Base-by-base conservation (phyloP, 179 eudicot genomes). In the Spergularia azorica region DNA sequence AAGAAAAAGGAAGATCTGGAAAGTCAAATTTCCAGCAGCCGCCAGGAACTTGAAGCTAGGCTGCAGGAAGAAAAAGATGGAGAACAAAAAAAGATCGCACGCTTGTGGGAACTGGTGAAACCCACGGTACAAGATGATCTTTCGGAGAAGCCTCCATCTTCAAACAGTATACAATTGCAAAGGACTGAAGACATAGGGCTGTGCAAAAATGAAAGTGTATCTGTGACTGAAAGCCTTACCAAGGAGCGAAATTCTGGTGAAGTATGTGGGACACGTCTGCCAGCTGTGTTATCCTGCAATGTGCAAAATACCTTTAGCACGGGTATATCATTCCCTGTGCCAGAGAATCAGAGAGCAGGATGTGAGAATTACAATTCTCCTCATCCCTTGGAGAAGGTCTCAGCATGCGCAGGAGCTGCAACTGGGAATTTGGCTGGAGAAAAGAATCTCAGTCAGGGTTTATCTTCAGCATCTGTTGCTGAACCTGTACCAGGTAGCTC, bases 1-100 rank as follows among this genome's bases (percentile, higher is more conserved):
- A 83, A 81, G 85, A 86, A 86, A 68, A 69, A 80, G 76, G 84
- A 87, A 71, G 89, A 84, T 63, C 87, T 78, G 38, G 82, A 85
- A 43, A 67, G 54, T 67, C 75, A 86, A 64, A 87, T 83, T 71
- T 87, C 78, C 21, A 56, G 6, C 39, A 5, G 60, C 56, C 88
- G 82, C 54, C 79, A 88, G 78, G 88, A 81, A 18, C 81, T 89
- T 11, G 76, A 83, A 83, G 84, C 80, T 83, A 84, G 79, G 79
- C 92, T 90, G 12, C 73, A 76, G 74, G 77, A 71, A 74, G 91
- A 84, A 81, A 85, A 61, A 60, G 77, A 77, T 15, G 85, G 64
- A 38, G 88, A 83, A 80, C 79, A 77, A 68, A 73, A 78, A 56
- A 86, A 79, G 81, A 76, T 75, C 52, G 76, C 81, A 48, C 63